Percentiles rank a stretch among this genome's conserved stretches.
Conservation (phyloP, 2,329 filamentous ascomycete genomes). For the Neofusicoccum parvum region DNA sequence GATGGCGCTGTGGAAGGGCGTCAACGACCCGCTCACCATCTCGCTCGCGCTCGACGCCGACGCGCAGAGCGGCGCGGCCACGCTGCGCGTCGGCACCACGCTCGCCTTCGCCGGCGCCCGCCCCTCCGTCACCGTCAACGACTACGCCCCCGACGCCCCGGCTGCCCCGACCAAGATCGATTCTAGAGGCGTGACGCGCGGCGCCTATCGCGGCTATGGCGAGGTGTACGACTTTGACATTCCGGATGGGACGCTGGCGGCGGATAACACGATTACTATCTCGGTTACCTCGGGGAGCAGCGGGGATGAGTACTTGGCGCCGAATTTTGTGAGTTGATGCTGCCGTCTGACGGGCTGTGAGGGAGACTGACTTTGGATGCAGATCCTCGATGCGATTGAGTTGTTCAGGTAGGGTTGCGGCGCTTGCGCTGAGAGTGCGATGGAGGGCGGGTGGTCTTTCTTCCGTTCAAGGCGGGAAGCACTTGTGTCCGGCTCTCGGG, state of each 20-base stretch:
- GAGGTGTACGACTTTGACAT: constrained; percentile 67
- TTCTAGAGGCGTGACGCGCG: constrained; percentile 65
- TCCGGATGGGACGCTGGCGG: constrained; percentile 61
- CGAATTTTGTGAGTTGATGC: constrained; percentile 50
- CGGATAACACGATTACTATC: constrained; percentile 65
- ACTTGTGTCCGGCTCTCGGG: too few relatives aligned
- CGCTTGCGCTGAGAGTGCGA: background rate
- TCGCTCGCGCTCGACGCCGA: constrained; percentile 58
- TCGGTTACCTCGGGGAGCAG: constrained; percentile 60
- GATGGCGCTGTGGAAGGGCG: constrained; percentile 66
- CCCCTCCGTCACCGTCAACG: constrained; percentile 61
- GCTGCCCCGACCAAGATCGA: constrained; percentile 64
- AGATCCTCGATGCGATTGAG: constrained; percentile 25
- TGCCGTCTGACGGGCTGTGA: too few relatives aligned
- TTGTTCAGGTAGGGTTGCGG: constrained; percentile 20
- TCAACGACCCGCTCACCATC: constrained; percentile 64
- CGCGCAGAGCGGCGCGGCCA: constrained; percentile 51
- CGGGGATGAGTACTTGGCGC: constrained; percentile 58
- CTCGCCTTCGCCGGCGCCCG: constrained; percentile 63
- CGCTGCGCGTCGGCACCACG: constrained; percentile 66
- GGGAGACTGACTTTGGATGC: background rate
- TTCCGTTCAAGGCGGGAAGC: too few relatives aligned
- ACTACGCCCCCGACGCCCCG: constrained; percentile 52
- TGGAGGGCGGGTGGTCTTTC: too few relatives aligned
- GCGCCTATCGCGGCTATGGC: constrained; percentile 64